Evolutionary conservation across 2,329 filamentous ascomycete genomes (phyloP), one percentile per base, ranked within the genome.

Genomic region (Fonsecaea pugnacius): DNA sequence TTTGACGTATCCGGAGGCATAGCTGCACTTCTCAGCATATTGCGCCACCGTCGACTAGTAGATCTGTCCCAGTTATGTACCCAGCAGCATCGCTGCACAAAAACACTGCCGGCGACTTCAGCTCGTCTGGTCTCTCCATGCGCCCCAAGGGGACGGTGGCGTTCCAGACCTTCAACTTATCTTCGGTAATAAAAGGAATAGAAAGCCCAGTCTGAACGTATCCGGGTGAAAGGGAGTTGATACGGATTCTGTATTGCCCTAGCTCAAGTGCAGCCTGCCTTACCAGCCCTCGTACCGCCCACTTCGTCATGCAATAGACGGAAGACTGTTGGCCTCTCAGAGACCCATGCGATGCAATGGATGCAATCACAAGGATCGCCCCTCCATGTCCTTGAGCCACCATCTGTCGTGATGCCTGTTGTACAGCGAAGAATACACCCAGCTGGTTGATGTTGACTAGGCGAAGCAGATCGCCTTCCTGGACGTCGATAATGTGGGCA

Each of bases 391-490:
- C 70, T 85, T 84, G 66, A 0, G 76, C 74, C 84, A 83, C 78
- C 87, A 79, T 77, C 87, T 87, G 83, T 89, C 89, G 78, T 95
- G 89, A 60, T 88, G 84, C 33, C 92, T 92, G n/a, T 91, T 91
- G 21, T 91, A 91, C 80, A 94, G 91, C 30, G 92, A 91, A 68
- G 91, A 96, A 84, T 93, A 87, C 78, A 92, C 91, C 27, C 84
- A 87, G 8, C 92, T 92, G n/a, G 88, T 95, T 70, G 96, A 83
- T 78, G 96, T 95, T 73, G 94, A 89, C 72, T 90, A 85, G 77
- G 96, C 83, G 82, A 96, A 91, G 76, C 87, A 85, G 75, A 92
- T 87, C 74, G 87, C 86, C 74, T 91, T 90, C 73, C 89, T 85
- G 84, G 74, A 86, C 87, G 67, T 91, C 89, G 56, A 91, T 80